Evolutionary conservation across 345 rosid species (phyloP), one percentile per base, ranked within the genome.

Genomic region (Litchi chinensis): DNA sequence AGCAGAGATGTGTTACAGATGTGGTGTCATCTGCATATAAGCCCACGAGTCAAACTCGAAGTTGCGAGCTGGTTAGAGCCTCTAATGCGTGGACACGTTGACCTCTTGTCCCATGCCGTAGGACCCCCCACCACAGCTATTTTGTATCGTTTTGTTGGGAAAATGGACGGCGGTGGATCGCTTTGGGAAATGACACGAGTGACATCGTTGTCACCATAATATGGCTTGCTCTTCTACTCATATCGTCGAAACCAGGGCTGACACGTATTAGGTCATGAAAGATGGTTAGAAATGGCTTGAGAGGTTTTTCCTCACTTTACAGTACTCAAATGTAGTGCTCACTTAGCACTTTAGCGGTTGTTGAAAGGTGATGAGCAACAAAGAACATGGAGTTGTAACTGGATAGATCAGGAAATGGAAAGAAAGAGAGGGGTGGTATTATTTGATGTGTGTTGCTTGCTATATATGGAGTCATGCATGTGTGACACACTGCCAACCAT

Each of bases 21-120:
- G 48, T 0, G 72, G 21, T 52, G 72, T 50, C 48, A 0, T 12
- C 16, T 7, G 50, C 5, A 13, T 16, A 1, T 10, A 16, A 19
- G 28, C 70, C 77, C 70, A 28, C 62, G 28, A 4, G 18, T 73
- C 10, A 56, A 21, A 52, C 65, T 46, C 66, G 76, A 60, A 83
- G 79, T 68, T 72, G n/a, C 5, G 62, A 13, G 66, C 59, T 16
- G 52, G 52, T 0, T 9, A 39, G 9, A 67, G 80, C 84, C 79
- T 52, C 54, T 79, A 59, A 65, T 65, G 22, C 39, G 73, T 8
- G n/a, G 86, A 83, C 88, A 83, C 83, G 73, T 76, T 32, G 78
- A 73, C n/a, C 0, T 16, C 0, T 5, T 26, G 19, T 26, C 5
- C 11, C 1, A 5, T 13, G 43, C 5, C 6, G 7, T 52, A 3